Conservation (phyloP, 345 rosid genomes). For the Citrus trifoliata region DNA sequence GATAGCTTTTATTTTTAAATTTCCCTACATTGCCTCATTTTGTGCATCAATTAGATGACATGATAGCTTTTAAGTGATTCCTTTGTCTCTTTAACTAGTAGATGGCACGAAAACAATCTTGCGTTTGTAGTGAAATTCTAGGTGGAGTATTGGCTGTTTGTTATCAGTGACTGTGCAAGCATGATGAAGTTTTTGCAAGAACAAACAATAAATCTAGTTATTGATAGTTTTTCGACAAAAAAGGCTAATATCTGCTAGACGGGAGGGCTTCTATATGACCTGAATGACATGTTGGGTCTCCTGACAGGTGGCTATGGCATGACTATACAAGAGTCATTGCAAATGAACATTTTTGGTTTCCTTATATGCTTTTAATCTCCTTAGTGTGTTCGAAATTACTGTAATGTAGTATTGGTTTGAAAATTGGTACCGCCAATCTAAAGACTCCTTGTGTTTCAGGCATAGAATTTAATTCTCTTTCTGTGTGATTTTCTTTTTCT, state of each 20-base stretch:
- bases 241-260: not conserved
- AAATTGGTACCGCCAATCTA: not conserved
- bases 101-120: not conserved
- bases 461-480: not conserved
- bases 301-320: not conserved
- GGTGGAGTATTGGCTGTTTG: not conserved
- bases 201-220: not conserved
- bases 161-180: not conserved
- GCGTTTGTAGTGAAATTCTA: not conserved
- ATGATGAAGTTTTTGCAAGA: not conserved
- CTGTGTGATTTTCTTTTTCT: not conserved
- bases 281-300: not conserved
- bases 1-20: constrained; percentile 2
- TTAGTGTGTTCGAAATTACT: not conserved
- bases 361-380: not conserved
- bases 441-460: not conserved
- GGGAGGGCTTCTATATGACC: not conserved
- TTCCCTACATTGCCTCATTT: not conserved
- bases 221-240: not conserved
- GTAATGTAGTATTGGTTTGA: not conserved
- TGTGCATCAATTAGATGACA: not conserved
- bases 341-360: not conserved
- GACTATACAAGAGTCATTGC: not conserved
- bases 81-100: not conserved
- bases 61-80: not conserved